phyloP scores from a whole-genome alignment of 2,329 filamentous ascomycete species.

The Rutstroemia sp. region DNA sequence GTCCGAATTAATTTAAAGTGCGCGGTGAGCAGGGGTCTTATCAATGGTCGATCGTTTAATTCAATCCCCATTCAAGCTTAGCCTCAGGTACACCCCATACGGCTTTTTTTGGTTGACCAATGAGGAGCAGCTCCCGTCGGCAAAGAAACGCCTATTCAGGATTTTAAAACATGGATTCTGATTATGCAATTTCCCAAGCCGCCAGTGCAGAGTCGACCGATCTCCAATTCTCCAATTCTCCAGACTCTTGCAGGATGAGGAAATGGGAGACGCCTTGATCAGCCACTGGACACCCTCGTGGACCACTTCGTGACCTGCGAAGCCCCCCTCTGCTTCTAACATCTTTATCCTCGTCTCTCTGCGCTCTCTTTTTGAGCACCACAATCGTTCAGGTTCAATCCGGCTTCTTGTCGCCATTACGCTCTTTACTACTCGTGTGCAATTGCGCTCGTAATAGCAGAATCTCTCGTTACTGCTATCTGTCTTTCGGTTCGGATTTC shows the following conservation, averaged over 20 bases:
- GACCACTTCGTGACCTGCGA: neutral
- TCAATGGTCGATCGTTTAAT: constrained; percentile 6
- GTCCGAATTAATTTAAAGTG: constrained; percentile 3
- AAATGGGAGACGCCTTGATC: constrained; percentile 3
- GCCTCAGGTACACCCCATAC: constrained; percentile 14
- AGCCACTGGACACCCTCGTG: neutral
- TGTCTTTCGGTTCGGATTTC: no score
- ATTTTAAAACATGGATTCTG: neutral
- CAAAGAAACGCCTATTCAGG: neutral
- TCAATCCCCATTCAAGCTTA: constrained; percentile 10
- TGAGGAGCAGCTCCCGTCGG: neutral
- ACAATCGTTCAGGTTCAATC: constrained; percentile 2
- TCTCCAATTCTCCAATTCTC: no score
- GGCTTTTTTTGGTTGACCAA: neutral
- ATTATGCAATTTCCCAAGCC: constrained; percentile 5
- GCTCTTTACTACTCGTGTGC: constrained; percentile 3
- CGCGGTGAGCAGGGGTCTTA: neutral
- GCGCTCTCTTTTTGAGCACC: neutral
- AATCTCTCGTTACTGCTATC: neutral
- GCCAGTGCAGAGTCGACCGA: neutral
- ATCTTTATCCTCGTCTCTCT: neutral
- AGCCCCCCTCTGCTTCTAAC: neutral
- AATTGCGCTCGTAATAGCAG: neutral
- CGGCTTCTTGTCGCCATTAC: constrained; percentile 10
- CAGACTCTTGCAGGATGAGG: neutral